phyloP scores from a whole-genome alignment of 2,329 filamentous ascomycete species.

The Macrophomina phaseolina region DNA sequence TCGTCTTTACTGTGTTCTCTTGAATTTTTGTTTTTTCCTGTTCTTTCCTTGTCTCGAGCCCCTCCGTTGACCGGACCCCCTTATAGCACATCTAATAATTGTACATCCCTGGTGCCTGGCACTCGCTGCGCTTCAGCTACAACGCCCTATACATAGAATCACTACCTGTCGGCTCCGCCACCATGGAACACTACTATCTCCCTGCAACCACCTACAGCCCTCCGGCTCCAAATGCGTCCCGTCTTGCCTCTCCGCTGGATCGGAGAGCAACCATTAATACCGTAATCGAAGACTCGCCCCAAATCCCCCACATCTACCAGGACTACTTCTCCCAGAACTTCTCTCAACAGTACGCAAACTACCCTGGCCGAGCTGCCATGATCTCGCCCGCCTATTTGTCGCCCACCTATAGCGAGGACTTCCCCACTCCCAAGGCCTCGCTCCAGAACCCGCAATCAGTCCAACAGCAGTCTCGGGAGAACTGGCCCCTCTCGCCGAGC shows the following conservation, averaged over 20 bases:
- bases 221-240: slow-evolving; percentile 35
- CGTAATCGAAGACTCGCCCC: slow-evolving; percentile 63
- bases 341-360: slow-evolving; percentile 1
- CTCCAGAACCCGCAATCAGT: slow-evolving; percentile 54
- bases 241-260: slow-evolving; percentile 59
- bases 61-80: slow-evolving; percentile 22
- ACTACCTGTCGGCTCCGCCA: not conserved
- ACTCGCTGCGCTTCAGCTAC: slow-evolving; percentile 8
- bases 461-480: slow-evolving; percentile 51
- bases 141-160: slow-evolving; percentile 8
- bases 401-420: slow-evolving; percentile 62
- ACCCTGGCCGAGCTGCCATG: slow-evolving; percentile 35
- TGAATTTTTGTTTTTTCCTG: not conserved
- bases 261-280: slow-evolving; percentile 66
- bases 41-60: not conserved
- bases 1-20: slow-evolving; percentile 11
- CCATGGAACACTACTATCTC: slow-evolving; percentile 56
- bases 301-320: slow-evolving; percentile 25
- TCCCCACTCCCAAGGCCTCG: slow-evolving; percentile 72
- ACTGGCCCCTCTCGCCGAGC: slow-evolving; percentile 16
- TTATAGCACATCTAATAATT: slow-evolving; percentile 23
- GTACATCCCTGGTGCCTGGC: not conserved
- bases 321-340: slow-evolving; percentile 25
- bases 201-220: slow-evolving; percentile 58
- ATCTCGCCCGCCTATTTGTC: slow-evolving; percentile 49